phyloP scores from a whole-genome alignment of 768 basidiomycete genomes.

The Strobilomyces confusus region DNA sequence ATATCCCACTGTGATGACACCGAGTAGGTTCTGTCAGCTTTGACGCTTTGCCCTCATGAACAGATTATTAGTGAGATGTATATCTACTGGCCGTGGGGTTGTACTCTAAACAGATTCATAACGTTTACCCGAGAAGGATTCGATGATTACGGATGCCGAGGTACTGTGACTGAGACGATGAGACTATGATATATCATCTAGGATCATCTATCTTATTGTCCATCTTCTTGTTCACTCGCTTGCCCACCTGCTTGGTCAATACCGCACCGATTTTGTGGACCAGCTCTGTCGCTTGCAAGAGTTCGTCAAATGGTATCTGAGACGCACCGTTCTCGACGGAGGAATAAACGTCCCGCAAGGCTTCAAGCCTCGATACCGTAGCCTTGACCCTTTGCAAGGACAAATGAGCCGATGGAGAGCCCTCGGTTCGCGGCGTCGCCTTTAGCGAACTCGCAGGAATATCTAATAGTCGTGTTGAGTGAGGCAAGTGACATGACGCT shows the following conservation, averaged over 20 bases:
- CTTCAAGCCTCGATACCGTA: conserved; percentile 40
- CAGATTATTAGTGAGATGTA: background rate
- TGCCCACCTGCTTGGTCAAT: conserved; percentile 44
- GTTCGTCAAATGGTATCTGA: conserved; percentile 47
- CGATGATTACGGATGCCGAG: conserved; percentile 48
- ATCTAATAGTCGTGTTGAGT: background rate
- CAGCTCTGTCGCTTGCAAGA: conserved; percentile 43
- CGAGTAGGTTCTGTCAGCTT: background rate
- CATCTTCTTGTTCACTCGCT: conserved; percentile 31
- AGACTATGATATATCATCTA: conserved; percentile 2
- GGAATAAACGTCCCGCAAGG: conserved; percentile 41
- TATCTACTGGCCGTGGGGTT: background rate
- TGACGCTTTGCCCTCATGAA: background rate
- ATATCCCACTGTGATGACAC: too few relatives aligned
- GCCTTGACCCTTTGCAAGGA: conserved; percentile 38
- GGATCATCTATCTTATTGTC: conserved; percentile 18
- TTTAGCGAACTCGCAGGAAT: background rate
- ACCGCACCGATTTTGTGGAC: conserved; percentile 44
- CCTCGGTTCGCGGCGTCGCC: conserved; percentile 8
- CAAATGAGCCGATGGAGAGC: conserved; percentile 6
- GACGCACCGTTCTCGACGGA: conserved; percentile 41
- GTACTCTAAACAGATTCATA: background rate
- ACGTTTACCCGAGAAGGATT: conserved; percentile 1
- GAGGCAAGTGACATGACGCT: background rate
- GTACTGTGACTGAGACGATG: background rate